phyloP scores from a whole-genome alignment of 2,329 filamentous ascomycete genomes.

The Talaromyces sp. region DNA sequence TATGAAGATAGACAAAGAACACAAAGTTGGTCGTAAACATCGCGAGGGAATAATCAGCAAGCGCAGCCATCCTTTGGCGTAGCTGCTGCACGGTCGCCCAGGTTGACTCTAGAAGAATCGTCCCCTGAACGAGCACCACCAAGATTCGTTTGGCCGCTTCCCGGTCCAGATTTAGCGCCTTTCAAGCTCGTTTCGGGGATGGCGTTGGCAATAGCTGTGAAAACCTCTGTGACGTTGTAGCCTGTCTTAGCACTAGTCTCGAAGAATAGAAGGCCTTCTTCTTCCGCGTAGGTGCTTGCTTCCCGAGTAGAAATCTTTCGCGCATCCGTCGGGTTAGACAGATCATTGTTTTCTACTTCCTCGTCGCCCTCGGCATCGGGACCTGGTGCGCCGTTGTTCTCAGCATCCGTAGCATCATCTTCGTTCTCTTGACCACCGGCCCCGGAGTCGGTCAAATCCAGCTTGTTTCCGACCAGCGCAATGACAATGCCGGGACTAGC shows the following conservation, averaged over 20 bases:
- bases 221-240: conserved; percentile 89
- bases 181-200: conserved; percentile 97
- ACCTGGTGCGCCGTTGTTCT: conserved; percentile 35
- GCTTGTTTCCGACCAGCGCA: conserved; percentile 93
- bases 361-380: conserved; percentile 32
- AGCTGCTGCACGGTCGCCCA: conserved; percentile 68
- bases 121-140: conserved; percentile 48
- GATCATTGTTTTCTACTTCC: conserved; percentile 55
- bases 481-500: conserved; percentile 96
- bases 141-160: conserved; percentile 55
- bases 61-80: conserved; percentile 89
- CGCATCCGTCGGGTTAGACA: conserved; percentile 65
- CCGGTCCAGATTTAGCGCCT: conserved; percentile 67
- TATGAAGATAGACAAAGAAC: conserved; percentile 2
- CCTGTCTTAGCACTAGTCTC: conserved; percentile 98
- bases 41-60: conserved; percentile 54
- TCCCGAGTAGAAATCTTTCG: conserved; percentile 88
- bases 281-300: conserved; percentile 88
- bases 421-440: conserved; percentile 49
- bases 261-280: conserved; percentile 91
- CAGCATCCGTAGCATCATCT: conserved; percentile 29
- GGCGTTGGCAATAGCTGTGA: conserved; percentile 95
- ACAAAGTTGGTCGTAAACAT: neutral
- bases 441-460: conserved; percentile 70
- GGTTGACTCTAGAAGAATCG: conserved; percentile 67